phyloP scores from a whole-genome alignment of 2,329 filamentous ascomycete species.

The Ophiostoma pallidulum region DNA sequence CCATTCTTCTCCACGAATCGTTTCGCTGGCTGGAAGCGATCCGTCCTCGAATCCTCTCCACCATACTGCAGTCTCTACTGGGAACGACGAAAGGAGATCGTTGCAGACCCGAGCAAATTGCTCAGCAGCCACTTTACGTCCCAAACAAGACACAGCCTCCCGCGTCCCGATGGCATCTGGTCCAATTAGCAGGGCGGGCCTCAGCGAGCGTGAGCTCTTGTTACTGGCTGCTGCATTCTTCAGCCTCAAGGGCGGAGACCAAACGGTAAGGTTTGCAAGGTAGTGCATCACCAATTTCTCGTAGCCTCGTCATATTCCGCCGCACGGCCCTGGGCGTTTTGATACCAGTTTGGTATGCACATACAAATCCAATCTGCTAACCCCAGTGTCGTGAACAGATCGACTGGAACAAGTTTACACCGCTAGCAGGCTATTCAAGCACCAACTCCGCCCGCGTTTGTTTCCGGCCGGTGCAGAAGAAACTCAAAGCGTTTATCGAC shows the following conservation, averaged over 20 bases:
- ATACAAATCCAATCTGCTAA: too few species aligned
- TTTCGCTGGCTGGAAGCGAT: too few species aligned
- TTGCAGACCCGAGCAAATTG: too few species aligned
- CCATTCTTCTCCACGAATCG: too few species aligned
- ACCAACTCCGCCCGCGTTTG: slow-evolving; percentile 32
- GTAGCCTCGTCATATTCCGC: too few species aligned
- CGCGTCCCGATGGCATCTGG: background rate
- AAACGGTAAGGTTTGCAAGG: background rate
- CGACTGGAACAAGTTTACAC: slow-evolving; percentile 15
- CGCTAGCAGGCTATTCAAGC: slow-evolving; percentile 14
- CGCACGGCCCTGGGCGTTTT: too few species aligned
- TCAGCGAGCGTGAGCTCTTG: slow-evolving; percentile 14
- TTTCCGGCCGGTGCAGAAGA: slow-evolving; percentile 49
- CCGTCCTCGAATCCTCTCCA: too few species aligned
- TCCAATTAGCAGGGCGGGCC: slow-evolving; percentile 2
- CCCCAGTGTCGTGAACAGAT: slow-evolving; percentile 5
- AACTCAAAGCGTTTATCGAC: slow-evolving; percentile 35
- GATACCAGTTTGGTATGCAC: too few species aligned
- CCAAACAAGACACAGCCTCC: background rate
- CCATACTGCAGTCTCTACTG: too few species aligned
- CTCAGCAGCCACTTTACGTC: background rate
- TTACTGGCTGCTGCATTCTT: slow-evolving; percentile 11
- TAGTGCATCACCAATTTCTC: too few species aligned
- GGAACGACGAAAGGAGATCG: too few species aligned
- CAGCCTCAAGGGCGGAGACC: background rate